Conservation (phyloP, 2,329 filamentous ascomycete genomes). For the Pseudogymnoascus sp. region DNA sequence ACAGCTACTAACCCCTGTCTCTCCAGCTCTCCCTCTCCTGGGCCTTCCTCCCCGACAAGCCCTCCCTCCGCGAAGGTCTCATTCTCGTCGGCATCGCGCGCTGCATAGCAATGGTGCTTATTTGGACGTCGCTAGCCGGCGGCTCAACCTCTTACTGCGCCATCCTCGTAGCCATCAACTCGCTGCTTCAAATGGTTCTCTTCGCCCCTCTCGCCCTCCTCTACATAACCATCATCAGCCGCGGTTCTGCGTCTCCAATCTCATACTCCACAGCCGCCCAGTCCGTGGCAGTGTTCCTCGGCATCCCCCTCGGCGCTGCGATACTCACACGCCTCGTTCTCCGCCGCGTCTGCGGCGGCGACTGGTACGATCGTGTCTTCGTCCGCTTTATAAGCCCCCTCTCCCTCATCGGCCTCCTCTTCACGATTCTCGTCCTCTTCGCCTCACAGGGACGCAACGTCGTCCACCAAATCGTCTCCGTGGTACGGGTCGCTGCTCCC, state of each 20-base stretch:
- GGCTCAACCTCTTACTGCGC: constrained; percentile 80
- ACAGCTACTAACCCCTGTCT: neutral
- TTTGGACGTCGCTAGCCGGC: constrained; percentile 72
- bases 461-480: constrained; percentile 74
- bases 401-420: constrained; percentile 75
- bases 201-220: constrained; percentile 59
- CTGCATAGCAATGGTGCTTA: constrained; percentile 81
- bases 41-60: constrained; percentile 56
- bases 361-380: constrained; percentile 62
- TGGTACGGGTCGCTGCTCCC: constrained; percentile 72
- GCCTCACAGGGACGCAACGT: constrained; percentile 71
- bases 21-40: constrained; percentile 52
- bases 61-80: constrained; percentile 54
- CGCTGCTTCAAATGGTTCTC: constrained; percentile 64
- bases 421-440: constrained; percentile 81
- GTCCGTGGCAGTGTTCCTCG: constrained; percentile 77
- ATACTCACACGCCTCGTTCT: constrained; percentile 64
- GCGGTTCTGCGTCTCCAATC: constrained; percentile 28
- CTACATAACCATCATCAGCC: constrained; percentile 63
- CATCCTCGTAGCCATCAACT: constrained; percentile 68
- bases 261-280: constrained; percentile 64
- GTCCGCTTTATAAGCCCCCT: constrained; percentile 62
- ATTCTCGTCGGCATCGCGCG: constrained; percentile 77
- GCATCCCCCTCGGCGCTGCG: constrained; percentile 73
- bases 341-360: constrained; percentile 43